phyloP scores from a whole-genome alignment of 306 rosid genomes.

The Quillaja saponaria region DNA sequence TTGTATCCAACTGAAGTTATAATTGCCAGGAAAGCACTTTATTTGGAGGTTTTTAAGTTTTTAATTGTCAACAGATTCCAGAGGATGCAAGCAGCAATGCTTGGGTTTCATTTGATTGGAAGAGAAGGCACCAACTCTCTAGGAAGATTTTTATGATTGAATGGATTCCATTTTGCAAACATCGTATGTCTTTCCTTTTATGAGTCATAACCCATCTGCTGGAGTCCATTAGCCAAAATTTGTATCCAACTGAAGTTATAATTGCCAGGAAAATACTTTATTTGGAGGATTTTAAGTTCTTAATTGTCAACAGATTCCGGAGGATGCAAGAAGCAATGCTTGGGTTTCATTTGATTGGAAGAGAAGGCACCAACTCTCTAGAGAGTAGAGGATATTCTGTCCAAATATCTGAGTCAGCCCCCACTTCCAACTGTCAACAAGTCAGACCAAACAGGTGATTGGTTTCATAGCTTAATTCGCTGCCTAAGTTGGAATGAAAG shows the following conservation, averaged over 20 bases:
- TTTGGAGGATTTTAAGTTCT: slow-evolving; percentile 5
- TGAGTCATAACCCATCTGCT: no score
- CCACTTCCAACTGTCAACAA: slow-evolving; percentile 98
- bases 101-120: slow-evolving; percentile 98
- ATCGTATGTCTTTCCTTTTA: no score
- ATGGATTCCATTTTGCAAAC: no score
- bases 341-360: slow-evolving; percentile 99
- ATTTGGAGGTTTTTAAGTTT: slow-evolving; percentile 3
- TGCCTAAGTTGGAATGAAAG: slow-evolving; percentile 99
- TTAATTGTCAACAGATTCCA: slow-evolving; percentile 69
- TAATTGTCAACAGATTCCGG: slow-evolving; percentile 71
- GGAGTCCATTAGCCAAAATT: no score
- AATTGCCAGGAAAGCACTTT: background rate
- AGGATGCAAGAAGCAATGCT: slow-evolving; percentile 90
- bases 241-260: background rate
- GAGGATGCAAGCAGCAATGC: slow-evolving; percentile 92
- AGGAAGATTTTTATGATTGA: no score
- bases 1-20: background rate
- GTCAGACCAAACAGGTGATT: slow-evolving; percentile 96
- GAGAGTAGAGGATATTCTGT: slow-evolving; percentile 94
- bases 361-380: slow-evolving; percentile 97
- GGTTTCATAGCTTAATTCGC: slow-evolving; percentile 97
- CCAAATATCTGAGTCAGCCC: slow-evolving; percentile 77
- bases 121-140: slow-evolving; percentile 98
- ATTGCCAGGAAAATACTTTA: background rate